A percentile compares a stretch with the other conserved stretches of the same genome.
Evolutionary conservation across 768 basidiomycete species (phyloP).

Genomic region (Boletus edulis): DNA sequence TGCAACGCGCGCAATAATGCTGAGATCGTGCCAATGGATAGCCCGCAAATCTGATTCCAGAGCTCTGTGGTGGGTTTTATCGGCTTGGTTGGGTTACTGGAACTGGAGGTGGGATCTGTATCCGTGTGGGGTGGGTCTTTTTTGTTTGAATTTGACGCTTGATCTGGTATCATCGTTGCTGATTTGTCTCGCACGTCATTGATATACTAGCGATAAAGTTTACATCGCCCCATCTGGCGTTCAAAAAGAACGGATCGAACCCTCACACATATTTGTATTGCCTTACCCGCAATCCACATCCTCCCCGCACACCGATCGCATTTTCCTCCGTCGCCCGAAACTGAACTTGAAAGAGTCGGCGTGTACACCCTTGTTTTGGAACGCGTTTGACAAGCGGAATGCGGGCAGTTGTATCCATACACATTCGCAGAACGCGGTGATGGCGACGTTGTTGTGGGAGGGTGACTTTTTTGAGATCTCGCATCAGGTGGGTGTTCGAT

Average conservation of each 20-base stretch:
- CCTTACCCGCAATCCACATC: conserved; percentile 64
- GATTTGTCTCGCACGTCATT: not conserved
- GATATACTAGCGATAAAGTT: conserved; percentile 57
- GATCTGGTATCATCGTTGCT: not conserved
- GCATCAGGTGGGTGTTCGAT: conserved; percentile 55
- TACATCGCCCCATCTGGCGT: conserved; percentile 89
- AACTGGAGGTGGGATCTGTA: conserved; percentile 80
- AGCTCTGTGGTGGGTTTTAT: conserved; percentile 83
- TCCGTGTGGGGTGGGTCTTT: conserved; percentile 56
- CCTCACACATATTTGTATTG: conserved; percentile 84
- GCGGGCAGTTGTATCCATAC: conserved; percentile 91
- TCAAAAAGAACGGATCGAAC: conserved; percentile 84
- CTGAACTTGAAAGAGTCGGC: conserved; percentile 78
- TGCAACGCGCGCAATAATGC: not conserved
- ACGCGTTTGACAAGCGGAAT: conserved; percentile 74
- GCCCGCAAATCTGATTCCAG: conserved; percentile 91
- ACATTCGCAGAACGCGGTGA: conserved; percentile 87
- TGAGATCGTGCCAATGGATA: conserved; percentile 29
- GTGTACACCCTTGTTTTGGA: conserved; percentile 92
- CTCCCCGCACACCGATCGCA: conserved; percentile 63
- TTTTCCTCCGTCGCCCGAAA: conserved; percentile 75
- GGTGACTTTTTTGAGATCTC: conserved; percentile 74
- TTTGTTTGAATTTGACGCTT: not conserved
- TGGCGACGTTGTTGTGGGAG: conserved; percentile 79
- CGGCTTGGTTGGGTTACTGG: conserved; percentile 90